Conservation (phyloP, 148 eudicot genomes). For the Cornus suecica region DNA sequence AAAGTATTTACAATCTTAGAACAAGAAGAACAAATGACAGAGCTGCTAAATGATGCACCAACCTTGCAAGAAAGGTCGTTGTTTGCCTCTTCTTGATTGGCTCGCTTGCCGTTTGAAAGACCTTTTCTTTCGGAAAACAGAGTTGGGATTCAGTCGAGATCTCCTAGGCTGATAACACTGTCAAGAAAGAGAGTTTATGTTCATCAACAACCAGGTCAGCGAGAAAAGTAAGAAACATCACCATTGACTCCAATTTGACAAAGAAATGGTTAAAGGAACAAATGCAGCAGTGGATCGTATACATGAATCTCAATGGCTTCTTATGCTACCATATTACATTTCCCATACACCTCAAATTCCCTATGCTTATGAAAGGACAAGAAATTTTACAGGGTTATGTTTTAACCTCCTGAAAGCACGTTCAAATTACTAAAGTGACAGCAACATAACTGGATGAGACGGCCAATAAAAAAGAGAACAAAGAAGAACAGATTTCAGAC, state of each 20-base stretch:
- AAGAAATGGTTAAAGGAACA: background rate
- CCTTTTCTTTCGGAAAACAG: conserved; percentile 72
- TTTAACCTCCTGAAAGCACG: background rate
- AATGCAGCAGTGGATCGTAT: background rate
- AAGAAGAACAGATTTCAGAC: background rate
- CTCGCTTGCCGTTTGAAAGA: conserved; percentile 52
- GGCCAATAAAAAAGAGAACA: background rate
- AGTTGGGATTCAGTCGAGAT: conserved; percentile 38
- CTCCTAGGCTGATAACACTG: conserved; percentile 59
- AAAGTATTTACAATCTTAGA: background rate
- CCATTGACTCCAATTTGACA: background rate
- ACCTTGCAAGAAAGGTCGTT: conserved; percentile 60
- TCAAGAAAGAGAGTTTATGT: conserved; percentile 4
- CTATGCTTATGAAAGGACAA: background rate
- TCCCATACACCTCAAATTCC: background rate
- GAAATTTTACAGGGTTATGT: background rate
- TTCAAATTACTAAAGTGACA: background rate
- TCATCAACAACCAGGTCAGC: conserved; percentile 1
- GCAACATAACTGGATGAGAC: background rate
- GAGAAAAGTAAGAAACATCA: background rate
- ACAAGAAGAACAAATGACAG: background rate
- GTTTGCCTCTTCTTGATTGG: conserved; percentile 63
- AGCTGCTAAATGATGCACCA: background rate
- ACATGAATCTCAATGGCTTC: background rate
- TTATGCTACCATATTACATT: background rate